Evolutionary conservation across 228 moss, liverwort and hornwort species (phyloP).

Genomic region (Sphagnum magellanicum): DNA sequence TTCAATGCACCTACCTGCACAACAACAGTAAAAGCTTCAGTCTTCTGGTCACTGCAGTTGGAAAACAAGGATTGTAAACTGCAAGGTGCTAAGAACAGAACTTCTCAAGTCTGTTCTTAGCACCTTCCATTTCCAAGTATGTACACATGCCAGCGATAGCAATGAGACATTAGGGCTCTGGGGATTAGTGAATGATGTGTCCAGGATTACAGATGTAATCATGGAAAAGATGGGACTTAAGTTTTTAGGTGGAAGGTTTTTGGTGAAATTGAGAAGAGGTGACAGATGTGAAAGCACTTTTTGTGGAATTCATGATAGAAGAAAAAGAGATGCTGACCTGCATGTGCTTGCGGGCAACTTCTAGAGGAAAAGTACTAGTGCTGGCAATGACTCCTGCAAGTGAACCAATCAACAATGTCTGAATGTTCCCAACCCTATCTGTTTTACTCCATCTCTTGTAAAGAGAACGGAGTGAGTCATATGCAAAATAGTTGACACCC

Average conservation of each 20-base stretch:
- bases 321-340: slow-evolving; percentile 34
- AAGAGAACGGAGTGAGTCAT: slow-evolving; percentile 59
- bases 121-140: no score
- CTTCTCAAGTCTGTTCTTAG: no score
- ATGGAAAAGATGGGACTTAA: no score
- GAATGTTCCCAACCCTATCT: slow-evolving; percentile 65
- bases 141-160: no score
- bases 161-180: no score
- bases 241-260: no score
- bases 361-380: slow-evolving; percentile 72
- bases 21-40: not conserved
- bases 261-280: no score
- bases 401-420: slow-evolving; percentile 75
- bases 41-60: no score
- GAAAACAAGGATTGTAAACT: not conserved
- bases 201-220: not conserved
- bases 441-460: slow-evolving; percentile 58
- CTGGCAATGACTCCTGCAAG: slow-evolving; percentile 72
- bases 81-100: no score
- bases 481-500: slow-evolving; percentile 71
- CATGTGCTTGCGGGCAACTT: slow-evolving; percentile 81
- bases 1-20: slow-evolving; percentile 69
- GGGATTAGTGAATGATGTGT: no score
- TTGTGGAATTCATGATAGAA: no score
- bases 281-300: no score